Conservation (phyloP, 148 eudicot genomes). For the Amaranthus hypochondriacus region DNA sequence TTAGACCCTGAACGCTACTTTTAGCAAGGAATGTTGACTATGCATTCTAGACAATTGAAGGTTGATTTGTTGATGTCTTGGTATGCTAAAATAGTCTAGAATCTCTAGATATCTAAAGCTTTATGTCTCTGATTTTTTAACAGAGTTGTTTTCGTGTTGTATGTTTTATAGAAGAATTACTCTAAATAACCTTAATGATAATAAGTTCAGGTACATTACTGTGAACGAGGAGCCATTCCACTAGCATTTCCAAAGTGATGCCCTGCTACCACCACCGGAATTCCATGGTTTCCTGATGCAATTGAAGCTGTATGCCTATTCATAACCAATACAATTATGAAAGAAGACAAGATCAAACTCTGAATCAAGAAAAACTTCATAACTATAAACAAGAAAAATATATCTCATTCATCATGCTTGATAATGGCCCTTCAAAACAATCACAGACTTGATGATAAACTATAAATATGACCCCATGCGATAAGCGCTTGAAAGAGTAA, state of each 20-base stretch:
- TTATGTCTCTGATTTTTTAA: neutral
- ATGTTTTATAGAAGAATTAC: neutral
- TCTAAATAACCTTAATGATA: conserved; percentile 7
- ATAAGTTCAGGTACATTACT: conserved; percentile 48
- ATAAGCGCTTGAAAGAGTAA: neutral
- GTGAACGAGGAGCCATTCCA: conserved; percentile 99
- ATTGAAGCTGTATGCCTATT: conserved; percentile 96
- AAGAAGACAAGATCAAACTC: conserved; percentile 6
- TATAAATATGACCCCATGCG: neutral
- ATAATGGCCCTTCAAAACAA: neutral
- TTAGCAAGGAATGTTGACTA: neutral
- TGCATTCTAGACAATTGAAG: too few species aligned
- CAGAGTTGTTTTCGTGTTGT: neutral
- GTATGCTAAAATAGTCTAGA: too few species aligned
- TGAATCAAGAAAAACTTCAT: neutral
- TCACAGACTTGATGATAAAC: neutral
- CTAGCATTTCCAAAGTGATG: conserved; percentile 97
- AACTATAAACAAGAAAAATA: neutral
- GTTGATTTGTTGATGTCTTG: too few species aligned
- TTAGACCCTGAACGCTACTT: neutral
- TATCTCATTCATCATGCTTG: neutral
- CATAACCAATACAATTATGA: conserved; percentile 1
- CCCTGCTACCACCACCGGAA: conserved; percentile 87
- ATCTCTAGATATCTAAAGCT: neutral
- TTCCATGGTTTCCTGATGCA: conserved; percentile 95